A percentile compares a stretch with the other conserved stretches of the same genome.
phyloP scores from a whole-genome alignment of 1,284 basidiomycete genomes.

The Cronartium quercuum region DNA sequence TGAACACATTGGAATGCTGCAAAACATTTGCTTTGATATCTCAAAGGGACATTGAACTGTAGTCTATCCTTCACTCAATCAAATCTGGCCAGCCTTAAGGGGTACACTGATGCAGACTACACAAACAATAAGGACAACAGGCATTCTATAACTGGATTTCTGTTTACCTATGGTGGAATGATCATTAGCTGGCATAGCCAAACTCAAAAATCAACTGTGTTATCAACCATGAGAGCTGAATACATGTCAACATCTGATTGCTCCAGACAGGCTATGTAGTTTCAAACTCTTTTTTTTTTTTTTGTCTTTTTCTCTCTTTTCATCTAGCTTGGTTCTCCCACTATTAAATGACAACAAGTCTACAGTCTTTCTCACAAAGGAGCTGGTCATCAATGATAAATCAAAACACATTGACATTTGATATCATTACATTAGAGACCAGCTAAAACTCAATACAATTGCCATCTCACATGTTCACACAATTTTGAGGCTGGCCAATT shows the following conservation, averaged over 20 bases:
- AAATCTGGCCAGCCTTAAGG: not conserved
- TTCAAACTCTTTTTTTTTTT: not conserved
- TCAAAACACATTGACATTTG: slow-evolving; percentile 3
- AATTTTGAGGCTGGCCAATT: not conserved
- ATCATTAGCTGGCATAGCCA: not conserved
- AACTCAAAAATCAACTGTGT: not conserved
- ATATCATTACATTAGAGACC: not conserved
- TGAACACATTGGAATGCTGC: not conserved
- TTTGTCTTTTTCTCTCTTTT: no score
- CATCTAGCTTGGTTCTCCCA: not conserved
- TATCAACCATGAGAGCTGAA: not conserved
- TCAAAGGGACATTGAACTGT: not conserved
- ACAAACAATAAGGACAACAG: not conserved
- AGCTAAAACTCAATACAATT: not conserved
- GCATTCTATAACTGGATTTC: not conserved
- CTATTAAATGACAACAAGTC: not conserved
- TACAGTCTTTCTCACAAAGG: not conserved
- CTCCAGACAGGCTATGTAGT: not conserved
- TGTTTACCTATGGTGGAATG: not conserved
- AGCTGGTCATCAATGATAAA: not conserved
- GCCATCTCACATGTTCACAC: not conserved
- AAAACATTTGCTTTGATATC: not conserved
- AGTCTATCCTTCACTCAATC: not conserved
- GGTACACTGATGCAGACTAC: not conserved
- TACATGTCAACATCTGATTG: not conserved